A percentile compares a stretch with the other conserved stretches of the same genome.
phyloP scores from a whole-genome alignment of 2,329 filamentous ascomycete species.

The Catunica adiposa region DNA sequence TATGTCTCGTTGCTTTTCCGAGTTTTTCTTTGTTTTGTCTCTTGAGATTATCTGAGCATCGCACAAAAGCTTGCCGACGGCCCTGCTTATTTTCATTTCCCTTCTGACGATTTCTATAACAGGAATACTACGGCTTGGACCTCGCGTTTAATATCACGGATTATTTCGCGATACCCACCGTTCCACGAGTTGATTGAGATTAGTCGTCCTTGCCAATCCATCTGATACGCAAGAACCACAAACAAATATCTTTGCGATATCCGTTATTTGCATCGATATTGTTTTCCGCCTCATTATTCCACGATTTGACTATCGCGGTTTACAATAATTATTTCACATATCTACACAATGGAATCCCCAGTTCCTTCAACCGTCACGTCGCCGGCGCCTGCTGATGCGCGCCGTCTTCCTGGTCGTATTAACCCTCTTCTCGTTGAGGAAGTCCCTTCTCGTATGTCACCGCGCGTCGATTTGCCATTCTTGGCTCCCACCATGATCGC shows the following conservation, averaged over 20 bases:
- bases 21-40: neutral
- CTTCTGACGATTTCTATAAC: neutral
- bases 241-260: neutral
- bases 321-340: neutral
- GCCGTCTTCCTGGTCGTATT: slow-evolving; percentile 37
- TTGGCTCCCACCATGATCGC: neutral
- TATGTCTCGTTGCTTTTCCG: neutral
- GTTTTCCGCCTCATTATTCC: neutral
- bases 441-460: slow-evolving; percentile 27
- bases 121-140: neutral
- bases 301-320: neutral
- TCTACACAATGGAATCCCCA: slow-evolving; percentile 12
- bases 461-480: neutral
- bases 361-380: slow-evolving; percentile 10
- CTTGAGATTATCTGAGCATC: neutral
- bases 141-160: neutral
- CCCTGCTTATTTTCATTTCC: neutral
- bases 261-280: neutral
- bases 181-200: neutral
- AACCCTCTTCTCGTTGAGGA: slow-evolving; percentile 48
- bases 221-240: neutral
- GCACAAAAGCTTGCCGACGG: neutral
- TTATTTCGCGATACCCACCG: neutral
- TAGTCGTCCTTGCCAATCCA: neutral
- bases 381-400: slow-evolving; percentile 18